Conservation (phyloP, 2,329 filamentous ascomycete genomes). For the Rutstroemia sp. region DNA sequence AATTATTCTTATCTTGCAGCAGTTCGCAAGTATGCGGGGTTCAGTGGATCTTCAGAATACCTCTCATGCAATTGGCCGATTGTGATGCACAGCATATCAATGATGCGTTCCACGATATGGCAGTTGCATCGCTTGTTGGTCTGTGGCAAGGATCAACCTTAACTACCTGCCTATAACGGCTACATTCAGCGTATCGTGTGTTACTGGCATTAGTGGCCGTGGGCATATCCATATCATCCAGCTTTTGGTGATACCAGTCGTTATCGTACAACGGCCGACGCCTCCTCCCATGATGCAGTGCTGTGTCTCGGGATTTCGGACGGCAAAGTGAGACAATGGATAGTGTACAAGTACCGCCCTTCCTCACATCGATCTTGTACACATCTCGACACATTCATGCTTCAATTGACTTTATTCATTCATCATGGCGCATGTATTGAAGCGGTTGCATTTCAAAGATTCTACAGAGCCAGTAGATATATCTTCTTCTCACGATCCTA, state of each 20-base stretch:
- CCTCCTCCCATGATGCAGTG: too few relatives aligned
- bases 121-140: too few relatives aligned
- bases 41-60: too few relatives aligned
- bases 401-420: neutral
- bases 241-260: neutral
- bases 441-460: neutral
- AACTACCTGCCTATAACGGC: neutral
- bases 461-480: neutral
- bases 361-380: too few relatives aligned
- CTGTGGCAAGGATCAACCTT: neutral
- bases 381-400: neutral
- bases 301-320: too few relatives aligned
- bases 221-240: neutral
- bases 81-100: neutral
- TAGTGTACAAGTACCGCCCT: too few relatives aligned
- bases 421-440: neutral
- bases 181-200: neutral
- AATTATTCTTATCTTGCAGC: too few relatives aligned
- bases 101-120: too few relatives aligned
- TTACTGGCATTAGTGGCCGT: neutral
- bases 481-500: neutral
- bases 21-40: too few relatives aligned
- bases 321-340: too few relatives aligned
- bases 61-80: neutral
- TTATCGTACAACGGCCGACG: too few relatives aligned